These are phyloP conservation scores for Symmetrospora coprosmae DNA, from an alignment of 768 basidiomycete species.

Conservation along the genomic window DNA sequence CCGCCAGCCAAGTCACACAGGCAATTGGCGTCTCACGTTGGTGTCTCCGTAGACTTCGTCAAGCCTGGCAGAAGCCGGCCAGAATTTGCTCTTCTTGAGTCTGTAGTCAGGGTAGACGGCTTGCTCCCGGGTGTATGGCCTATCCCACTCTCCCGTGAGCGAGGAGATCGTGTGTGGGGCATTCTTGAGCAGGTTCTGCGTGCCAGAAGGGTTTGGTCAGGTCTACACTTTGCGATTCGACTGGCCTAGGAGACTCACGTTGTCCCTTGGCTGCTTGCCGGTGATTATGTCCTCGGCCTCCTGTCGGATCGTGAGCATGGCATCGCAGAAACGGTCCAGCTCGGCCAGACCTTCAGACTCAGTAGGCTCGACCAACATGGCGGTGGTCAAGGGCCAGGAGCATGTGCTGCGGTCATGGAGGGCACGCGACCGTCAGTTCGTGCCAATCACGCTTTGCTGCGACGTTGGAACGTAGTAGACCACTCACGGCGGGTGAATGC, in stretches of 20 bases:
- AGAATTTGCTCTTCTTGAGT: conserved; percentile 81
- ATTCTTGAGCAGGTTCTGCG: conserved; percentile 84
- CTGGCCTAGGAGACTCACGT: no score
- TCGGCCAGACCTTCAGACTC: conserved; percentile 90
- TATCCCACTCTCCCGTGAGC: conserved; percentile 70
- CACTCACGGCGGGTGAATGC: conserved; percentile 67
- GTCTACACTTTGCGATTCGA: no score
- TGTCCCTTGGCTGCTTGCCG: conserved; percentile 76
- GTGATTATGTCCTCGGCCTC: conserved; percentile 76
- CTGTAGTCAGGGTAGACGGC: conserved; percentile 82
- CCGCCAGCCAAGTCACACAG: conserved; percentile 35
- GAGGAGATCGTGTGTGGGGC: conserved; percentile 79
- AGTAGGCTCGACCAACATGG: conserved; percentile 77
- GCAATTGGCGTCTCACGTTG: conserved; percentile 55
- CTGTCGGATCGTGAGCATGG: conserved; percentile 88
- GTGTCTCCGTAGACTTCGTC: conserved; percentile 92
- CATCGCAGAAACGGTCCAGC: conserved; percentile 91
- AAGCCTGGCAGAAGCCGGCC: conserved; percentile 81
- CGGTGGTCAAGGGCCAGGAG: conserved; percentile 94
- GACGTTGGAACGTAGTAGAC: neutral
- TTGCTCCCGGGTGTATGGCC: conserved; percentile 74
- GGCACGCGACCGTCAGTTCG: no score
- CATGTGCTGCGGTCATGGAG: conserved; percentile 45
- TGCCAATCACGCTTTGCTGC: no score
- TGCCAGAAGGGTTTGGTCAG: no score